Evolutionary conservation across 257 asterid genomes (phyloP), one percentile per base, ranked within the genome.

Genomic region (Jacaranda mimosifolia): DNA sequence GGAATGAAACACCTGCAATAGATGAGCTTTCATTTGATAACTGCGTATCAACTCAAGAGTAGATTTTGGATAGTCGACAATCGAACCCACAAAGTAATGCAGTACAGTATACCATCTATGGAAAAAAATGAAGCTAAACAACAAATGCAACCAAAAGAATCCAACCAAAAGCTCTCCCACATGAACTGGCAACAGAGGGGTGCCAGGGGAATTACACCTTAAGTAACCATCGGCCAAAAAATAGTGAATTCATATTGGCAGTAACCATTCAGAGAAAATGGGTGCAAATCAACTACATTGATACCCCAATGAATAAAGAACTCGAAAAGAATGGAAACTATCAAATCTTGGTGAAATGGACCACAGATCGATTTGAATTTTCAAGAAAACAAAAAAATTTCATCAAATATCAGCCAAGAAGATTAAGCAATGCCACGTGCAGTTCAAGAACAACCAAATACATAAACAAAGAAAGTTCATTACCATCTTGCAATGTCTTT

Each of bases 401-500:
- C 77, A 63, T n/a, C 64, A 46, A 72, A 6, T 26, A 26, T 26
- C 32, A 26, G 32, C 32, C 32, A 26, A 26, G 32, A 26, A 26
- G 32, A 26, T 26, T 26, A 63, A 77, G 59, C 12, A 74, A 17
- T 58, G 21, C 35, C 75, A 35, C 53, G 57, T 9, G 14, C 67
- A 76, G 48, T 49, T 72, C 62, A 74, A 64, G 32, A 84, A 67
- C 76, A 49, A 21, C 73, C 39, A 15, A 68, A 62, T 49, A 68
- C 73, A 75, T 66, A 12, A 83, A 48, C 14, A 21, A 74, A 58
- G 6, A 66, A 62, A 86, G 81, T 18, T 39, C 73, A 60, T 56
- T 90, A 94, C 98, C 98, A 94, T 94, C 78, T 75, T 66, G 69
- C 68, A 87, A 57, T 64, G 74, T 87, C 89, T 85, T 70, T 77